Evolutionary conservation across 345 rosid genomes (phyloP).

Genomic region (Physaria fendleri): DNA sequence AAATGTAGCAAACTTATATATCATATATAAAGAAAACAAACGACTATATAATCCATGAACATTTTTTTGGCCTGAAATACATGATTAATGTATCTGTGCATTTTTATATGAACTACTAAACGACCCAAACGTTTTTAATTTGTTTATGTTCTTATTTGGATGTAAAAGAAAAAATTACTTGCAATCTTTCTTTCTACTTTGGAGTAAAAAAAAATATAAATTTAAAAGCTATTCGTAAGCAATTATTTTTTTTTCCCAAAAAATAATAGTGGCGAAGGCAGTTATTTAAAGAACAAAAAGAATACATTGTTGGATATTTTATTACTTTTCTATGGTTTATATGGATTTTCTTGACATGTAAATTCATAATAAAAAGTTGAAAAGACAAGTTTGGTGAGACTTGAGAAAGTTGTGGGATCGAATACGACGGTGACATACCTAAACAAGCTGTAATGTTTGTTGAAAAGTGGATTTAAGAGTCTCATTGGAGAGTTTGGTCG

Average conservation of each 20-base stretch:
- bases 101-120: not conserved
- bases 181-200: too few species aligned
- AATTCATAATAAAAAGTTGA: not conserved
- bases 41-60: not conserved
- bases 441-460: slow-evolving; percentile 9
- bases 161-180: too few species aligned
- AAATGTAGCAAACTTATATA: too few species aligned
- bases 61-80: not conserved
- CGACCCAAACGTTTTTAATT: not conserved
- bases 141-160: too few species aligned
- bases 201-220: too few species aligned
- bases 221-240: too few species aligned
- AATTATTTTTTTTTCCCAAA: too few species aligned
- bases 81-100: not conserved
- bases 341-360: not conserved
- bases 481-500: not conserved
- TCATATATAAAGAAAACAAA: too few species aligned
- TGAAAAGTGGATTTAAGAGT: slow-evolving; percentile 7
- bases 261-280: too few species aligned
- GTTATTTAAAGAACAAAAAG: too few species aligned
- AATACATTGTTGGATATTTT: too few species aligned
- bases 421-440: not conserved
- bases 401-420: slow-evolving; percentile 8
- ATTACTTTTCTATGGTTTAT: not conserved
- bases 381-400: slow-evolving; percentile 13